Evolutionary conservation across 225 moss, liverwort and hornwort species (phyloP), one percentile per base, ranked within the genome.

Genomic region (Climacium dendroides): DNA sequence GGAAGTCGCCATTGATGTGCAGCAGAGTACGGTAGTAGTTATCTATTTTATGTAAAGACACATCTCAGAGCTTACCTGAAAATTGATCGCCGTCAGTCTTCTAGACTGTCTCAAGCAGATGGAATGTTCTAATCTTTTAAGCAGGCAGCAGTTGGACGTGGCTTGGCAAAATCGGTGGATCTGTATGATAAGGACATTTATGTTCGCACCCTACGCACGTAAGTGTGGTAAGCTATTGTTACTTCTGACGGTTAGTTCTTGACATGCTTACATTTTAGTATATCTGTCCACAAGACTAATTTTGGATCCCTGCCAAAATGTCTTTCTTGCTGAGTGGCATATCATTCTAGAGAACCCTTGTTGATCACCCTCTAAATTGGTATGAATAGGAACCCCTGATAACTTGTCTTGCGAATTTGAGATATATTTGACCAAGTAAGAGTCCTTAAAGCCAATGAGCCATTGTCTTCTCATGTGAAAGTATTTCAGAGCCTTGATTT

Each of bases 101-200:
- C 26, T 85, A 89, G 73, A 85, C 65, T 74, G 55, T 83, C 86
- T 88, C 82, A 90, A 90, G 89, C 74, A 88, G 61, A 83, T 88
- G 75, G 50, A 83, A 64, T 76, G 81, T 64, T 83, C 59, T 84
- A 55, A 83, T 76, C 29, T 86, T 86, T 81, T 18, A 85, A 90
- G 90, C 92, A 97, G 97, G 95, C 93, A 77, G 97, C 93, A 83
- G 97, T 96, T 90, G 97, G 94, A 87, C 93, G 97, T 71, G 96
- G 95, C 62, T 93, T 97, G 89, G 97, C 97, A 60, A 97, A 97
- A 89, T 90, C 94, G 67, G 89, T 97, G 89, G 97, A 97, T 87
- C 87, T 97, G 58, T 97, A 97, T 78, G 97, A 96, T 88, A 93
- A 93, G 86, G 96, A 97, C 77, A 92, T 97, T 52, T 91, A 93